Conservation (phyloP, 73 alveolate species). For the Paramecium primaurelia region DNA sequence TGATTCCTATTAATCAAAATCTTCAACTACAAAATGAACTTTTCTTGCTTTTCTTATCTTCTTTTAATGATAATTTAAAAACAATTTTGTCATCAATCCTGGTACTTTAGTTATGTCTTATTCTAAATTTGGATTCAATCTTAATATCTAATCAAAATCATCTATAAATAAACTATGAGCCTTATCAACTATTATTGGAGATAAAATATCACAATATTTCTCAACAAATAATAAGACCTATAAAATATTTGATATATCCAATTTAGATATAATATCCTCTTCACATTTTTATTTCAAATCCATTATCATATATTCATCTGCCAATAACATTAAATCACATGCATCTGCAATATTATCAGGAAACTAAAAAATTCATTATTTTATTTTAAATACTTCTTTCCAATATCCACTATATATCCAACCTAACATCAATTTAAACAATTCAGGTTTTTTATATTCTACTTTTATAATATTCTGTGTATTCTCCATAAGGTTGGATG, state of each 20-base stretch:
- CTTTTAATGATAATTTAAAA: conserved; percentile 26
- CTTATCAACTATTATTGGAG: conserved; percentile 20
- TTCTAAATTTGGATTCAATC: conserved; percentile 52
- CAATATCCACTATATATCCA: conserved; percentile 64
- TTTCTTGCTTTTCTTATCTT: conserved; percentile 40
- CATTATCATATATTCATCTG: conserved; percentile 59
- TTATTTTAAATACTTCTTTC: conserved; percentile 3
- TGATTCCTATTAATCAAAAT: conserved; percentile 33
- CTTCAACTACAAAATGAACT: conserved; percentile 47
- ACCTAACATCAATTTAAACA: conserved; percentile 48
- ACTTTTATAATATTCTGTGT: background rate
- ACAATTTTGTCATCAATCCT: conserved; percentile 62
- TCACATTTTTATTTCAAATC: conserved; percentile 60
- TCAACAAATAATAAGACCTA: conserved; percentile 27
- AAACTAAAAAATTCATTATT: background rate
- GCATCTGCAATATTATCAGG: conserved; percentile 59
- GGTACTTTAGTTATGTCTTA: conserved; percentile 51
- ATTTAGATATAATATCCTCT: conserved; percentile 59
- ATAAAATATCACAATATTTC: conserved; percentile 6
- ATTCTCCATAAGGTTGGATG: background rate
- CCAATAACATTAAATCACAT: conserved; percentile 53
- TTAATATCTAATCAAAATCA: conserved; percentile 36
- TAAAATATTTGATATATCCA: conserved; percentile 29
- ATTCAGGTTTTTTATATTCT: conserved; percentile 40
- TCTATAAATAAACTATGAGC: conserved; percentile 48